Percentiles rank a stretch among this genome's conserved stretches.
These are phyloP conservation scores for Acacia pycnantha DNA, from an alignment of 331 rosid genomes.

Conservation along the genomic window DNA sequence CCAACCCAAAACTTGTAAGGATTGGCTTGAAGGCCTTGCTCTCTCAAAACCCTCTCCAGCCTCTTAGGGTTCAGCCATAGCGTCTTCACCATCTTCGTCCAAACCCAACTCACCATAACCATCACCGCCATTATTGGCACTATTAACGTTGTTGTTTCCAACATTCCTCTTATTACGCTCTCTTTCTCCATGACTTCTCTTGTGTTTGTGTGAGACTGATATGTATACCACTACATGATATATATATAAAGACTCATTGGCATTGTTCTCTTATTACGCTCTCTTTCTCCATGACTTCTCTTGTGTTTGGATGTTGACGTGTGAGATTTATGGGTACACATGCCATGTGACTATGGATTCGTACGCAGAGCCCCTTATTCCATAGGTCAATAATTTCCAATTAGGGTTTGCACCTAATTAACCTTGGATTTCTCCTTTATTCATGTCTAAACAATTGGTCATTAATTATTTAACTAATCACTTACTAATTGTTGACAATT, in stretches of 20 bases:
- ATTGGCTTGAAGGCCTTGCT: neutral
- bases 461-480: too few relatives aligned
- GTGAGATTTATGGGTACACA: too few relatives aligned
- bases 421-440: too few relatives aligned
- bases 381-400: too few relatives aligned
- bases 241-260: neutral
- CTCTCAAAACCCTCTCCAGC: neutral
- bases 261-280: too few relatives aligned
- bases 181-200: neutral
- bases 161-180: neutral
- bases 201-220: neutral
- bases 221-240: neutral
- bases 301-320: too few relatives aligned
- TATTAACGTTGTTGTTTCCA: neutral
- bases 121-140: neutral
- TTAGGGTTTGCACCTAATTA: too few relatives aligned
- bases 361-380: too few relatives aligned
- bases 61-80: neutral
- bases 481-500: too few relatives aligned
- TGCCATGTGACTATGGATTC: too few relatives aligned
- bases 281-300: too few relatives aligned
- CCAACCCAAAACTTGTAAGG: neutral
- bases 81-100: neutral
- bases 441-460: too few relatives aligned
- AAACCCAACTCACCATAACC: neutral